Conservation (phyloP, 1,284 basidiomycete genomes). For the Psilocybe mexicana region DNA sequence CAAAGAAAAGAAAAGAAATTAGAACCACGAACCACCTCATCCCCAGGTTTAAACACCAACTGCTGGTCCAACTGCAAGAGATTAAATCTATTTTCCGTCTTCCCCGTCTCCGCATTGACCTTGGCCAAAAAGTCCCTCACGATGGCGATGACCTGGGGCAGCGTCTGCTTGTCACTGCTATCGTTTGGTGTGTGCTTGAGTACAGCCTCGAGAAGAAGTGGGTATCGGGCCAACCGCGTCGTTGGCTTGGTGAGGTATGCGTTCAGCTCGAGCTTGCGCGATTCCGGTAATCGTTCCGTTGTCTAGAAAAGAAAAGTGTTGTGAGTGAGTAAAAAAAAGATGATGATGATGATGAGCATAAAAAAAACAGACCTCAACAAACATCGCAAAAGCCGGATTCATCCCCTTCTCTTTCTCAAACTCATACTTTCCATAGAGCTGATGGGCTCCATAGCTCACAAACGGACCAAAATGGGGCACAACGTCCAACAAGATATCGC, state of each 20-base stretch:
- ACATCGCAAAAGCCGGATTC: slow-evolving; percentile 93
- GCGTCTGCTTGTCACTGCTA: slow-evolving; percentile 80
- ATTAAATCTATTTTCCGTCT: slow-evolving; percentile 93
- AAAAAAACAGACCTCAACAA: slow-evolving; percentile 78
- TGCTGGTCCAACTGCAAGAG: slow-evolving; percentile 89
- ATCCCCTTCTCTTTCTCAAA: slow-evolving; percentile 97
- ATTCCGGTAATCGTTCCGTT: slow-evolving; percentile 92
- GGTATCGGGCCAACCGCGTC: slow-evolving; percentile 94
- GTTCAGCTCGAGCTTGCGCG: slow-evolving; percentile 95
- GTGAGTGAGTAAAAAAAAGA: slow-evolving; percentile 8
- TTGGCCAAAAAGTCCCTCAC: slow-evolving; percentile 84
- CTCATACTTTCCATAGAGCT: slow-evolving; percentile 97
- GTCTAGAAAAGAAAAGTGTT: slow-evolving; percentile 45
- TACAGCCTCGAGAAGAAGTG: slow-evolving; percentile 90
- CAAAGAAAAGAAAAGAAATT: slow-evolving; percentile 5
- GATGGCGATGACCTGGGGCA: slow-evolving; percentile 81
- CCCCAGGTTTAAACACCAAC: slow-evolving; percentile 82
- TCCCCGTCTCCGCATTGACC: slow-evolving; percentile 92
- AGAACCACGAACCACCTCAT: slow-evolving; percentile 70
- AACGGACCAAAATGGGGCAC: slow-evolving; percentile 92
- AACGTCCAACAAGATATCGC: slow-evolving; percentile 88
- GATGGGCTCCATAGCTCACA: slow-evolving; percentile 94
- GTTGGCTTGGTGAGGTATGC: slow-evolving; percentile 99
- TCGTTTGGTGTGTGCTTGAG: slow-evolving; percentile 93
- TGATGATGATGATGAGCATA: not conserved